Evolutionary conservation across 305 asterid genomes (phyloP), one percentile per base, ranked within the genome.

Genomic region (Fraxinus greggii): DNA sequence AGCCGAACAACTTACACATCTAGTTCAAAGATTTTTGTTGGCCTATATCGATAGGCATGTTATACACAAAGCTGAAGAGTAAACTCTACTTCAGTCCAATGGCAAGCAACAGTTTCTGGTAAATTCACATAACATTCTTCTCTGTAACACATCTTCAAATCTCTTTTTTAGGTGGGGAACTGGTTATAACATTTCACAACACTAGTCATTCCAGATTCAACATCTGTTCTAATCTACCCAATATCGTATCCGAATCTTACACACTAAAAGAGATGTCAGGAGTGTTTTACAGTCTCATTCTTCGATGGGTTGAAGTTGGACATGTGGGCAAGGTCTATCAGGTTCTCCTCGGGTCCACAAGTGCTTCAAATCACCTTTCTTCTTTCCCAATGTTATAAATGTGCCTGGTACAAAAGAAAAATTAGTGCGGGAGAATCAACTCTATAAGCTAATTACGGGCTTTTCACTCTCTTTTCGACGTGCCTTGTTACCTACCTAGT

Each of bases 291-390:
- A 1, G 19, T 35, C 40, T 80, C 78, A 87, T 21, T 81, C 84
- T 48, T 87, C 89, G 2, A 82, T 81, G 3, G 70, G 87, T 74
- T 69, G 92, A 76, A 87, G 95, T 59, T 84, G 90, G 28, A 90
- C 86, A 23, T 90, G 95, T 0, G 85, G 90, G 65, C 95, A 92
- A 21, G 84, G 84, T 32, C 90, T 82, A 24, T 86, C 86, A 0
- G 95, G 95, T 80, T 89, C 92, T n/a, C 93, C 93, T 69, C 78
- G 87, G 1, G 87, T 83, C 95, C 95, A 92, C 33, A 90, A 56
- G 77, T 84, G 90, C 89, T 86, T 88, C 82, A 89, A 77, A 36
- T 90, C 93, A 15, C 95, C 95, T 76, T 89, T 87, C 87, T 86
- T 87, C 82, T 82, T 86, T 28, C 88, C 93, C 77, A 90, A 76